Percentiles rank a stretch among this genome's conserved stretches.
phyloP scores from a whole-genome alignment of 2,329 filamentous ascomycete species.

The Arthrobotrys iridis region DNA sequence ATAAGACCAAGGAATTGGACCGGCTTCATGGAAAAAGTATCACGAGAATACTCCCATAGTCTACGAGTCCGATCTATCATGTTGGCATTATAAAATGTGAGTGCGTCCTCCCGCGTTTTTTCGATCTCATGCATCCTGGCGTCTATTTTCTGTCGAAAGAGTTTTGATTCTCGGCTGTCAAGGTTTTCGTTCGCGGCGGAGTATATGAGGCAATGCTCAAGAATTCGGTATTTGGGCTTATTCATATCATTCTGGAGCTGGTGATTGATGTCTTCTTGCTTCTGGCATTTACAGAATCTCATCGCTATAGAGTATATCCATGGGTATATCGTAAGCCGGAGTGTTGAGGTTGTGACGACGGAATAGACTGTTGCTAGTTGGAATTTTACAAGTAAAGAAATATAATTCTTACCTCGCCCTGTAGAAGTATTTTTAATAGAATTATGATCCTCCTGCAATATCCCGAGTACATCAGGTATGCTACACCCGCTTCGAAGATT shows the following conservation, averaged over 20 bases:
- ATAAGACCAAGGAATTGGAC: conserved; percentile 9
- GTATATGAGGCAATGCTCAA: not conserved
- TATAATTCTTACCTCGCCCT: not conserved
- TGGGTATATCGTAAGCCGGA: too few relatives aligned
- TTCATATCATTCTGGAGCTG: not conserved
- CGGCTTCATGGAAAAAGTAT: conserved; percentile 1
- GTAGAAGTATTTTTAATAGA: not conserved
- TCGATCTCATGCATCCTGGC: not conserved
- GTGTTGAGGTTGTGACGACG: too few relatives aligned
- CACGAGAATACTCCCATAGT: conserved; percentile 7
- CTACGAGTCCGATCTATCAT: not conserved
- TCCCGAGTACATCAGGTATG: not conserved
- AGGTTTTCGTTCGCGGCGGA: not conserved
- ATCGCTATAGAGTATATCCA: not conserved
- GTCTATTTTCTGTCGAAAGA: not conserved
- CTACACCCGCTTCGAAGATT: not conserved
- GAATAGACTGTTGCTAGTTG: too few relatives aligned
- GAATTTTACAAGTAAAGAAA: too few relatives aligned
- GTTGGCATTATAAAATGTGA: conserved; percentile 5
- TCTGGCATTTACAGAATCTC: not conserved
- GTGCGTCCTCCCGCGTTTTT: not conserved
- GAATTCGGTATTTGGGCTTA: not conserved
- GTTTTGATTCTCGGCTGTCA: not conserved
- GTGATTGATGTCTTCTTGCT: conserved; percentile 1
- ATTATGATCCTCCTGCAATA: not conserved